Percentiles rank a stretch among this genome's conserved stretches.
Conservation (phyloP, 2,329 filamentous ascomycete genomes). For the Penicillium sp. region DNA sequence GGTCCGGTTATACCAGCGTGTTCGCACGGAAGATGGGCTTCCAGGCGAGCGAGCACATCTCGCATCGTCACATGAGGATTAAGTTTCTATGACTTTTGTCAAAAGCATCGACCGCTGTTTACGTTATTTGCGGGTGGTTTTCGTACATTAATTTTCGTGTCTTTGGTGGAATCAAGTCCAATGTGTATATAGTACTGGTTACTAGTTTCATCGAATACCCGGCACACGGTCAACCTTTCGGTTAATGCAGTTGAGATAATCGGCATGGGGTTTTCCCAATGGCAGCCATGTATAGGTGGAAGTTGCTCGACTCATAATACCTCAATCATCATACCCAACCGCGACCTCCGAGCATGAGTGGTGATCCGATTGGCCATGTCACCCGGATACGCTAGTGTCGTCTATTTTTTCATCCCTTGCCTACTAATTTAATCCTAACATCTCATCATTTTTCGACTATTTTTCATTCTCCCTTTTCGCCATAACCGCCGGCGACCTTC, state of each 20-base stretch:
- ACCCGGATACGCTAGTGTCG: neutral
- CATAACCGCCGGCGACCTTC: neutral
- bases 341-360: neutral
- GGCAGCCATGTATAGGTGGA: neutral
- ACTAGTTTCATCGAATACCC: neutral
- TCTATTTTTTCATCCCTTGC: neutral
- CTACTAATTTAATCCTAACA: neutral
- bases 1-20: conserved; percentile 23
- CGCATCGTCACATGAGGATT: conserved; percentile 13
- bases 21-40: conserved; percentile 10
- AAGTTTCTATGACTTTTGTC: neutral
- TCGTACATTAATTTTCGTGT: conserved; percentile 3
- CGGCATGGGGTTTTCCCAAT: neutral
- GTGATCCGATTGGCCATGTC: neutral
- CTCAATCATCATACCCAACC: neutral
- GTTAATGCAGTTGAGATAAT: neutral
- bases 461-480: neutral
- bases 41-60: conserved; percentile 15
- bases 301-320: neutral
- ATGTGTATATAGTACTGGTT: conserved; percentile 8
- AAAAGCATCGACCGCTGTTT: neutral
- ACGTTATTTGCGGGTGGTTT: conserved; percentile 13
- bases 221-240: too few species aligned
- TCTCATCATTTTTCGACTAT: neutral
- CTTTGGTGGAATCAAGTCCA: neutral